A percentile compares a stretch with the other conserved stretches of the same genome.
Conservation (phyloP, 1,139 yeast species). For the Sugiyamaella xylanicola region DNA sequence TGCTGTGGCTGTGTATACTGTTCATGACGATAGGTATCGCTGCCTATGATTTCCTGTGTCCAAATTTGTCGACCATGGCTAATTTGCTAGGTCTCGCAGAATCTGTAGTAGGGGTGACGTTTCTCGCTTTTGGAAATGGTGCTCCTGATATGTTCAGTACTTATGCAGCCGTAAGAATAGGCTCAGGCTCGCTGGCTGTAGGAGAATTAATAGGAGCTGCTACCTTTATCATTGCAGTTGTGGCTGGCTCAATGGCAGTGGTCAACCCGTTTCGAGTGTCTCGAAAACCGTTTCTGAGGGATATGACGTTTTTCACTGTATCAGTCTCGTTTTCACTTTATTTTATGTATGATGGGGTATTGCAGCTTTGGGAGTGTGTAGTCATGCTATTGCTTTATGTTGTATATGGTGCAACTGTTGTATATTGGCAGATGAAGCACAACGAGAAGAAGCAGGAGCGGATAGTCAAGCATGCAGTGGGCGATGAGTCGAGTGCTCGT, state of each 20-base stretch:
- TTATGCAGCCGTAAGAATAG: constrained; percentile 71
- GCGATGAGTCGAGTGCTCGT: neutral
- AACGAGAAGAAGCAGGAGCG: constrained; percentile 7
- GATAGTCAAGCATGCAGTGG: neutral
- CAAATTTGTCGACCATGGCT: constrained; percentile 68
- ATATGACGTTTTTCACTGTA: constrained; percentile 53
- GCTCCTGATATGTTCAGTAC: constrained; percentile 89
- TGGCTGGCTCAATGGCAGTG: constrained; percentile 73
- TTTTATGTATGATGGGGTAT: constrained; percentile 49
- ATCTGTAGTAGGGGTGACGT: constrained; percentile 81
- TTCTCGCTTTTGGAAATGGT: constrained; percentile 89
- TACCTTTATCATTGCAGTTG: constrained; percentile 70
- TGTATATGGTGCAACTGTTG: constrained; percentile 55
- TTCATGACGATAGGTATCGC: constrained; percentile 70
- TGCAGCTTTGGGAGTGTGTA: constrained; percentile 52
- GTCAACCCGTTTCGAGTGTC: constrained; percentile 66
- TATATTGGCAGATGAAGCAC: constrained; percentile 46
- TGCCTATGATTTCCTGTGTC: constrained; percentile 75
- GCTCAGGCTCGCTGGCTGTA: constrained; percentile 73
- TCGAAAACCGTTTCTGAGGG: constrained; percentile 54
- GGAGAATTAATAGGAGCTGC: constrained; percentile 91
- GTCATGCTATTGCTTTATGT: constrained; percentile 55
- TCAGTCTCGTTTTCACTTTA: constrained; percentile 49
- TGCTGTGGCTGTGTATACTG: constrained; percentile 45
- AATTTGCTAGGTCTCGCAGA: constrained; percentile 65